Percentiles rank a stretch among this genome's conserved stretches.
Conservation (phyloP, 805 yeast species). For the Ogataea thermomethanolica region DNA sequence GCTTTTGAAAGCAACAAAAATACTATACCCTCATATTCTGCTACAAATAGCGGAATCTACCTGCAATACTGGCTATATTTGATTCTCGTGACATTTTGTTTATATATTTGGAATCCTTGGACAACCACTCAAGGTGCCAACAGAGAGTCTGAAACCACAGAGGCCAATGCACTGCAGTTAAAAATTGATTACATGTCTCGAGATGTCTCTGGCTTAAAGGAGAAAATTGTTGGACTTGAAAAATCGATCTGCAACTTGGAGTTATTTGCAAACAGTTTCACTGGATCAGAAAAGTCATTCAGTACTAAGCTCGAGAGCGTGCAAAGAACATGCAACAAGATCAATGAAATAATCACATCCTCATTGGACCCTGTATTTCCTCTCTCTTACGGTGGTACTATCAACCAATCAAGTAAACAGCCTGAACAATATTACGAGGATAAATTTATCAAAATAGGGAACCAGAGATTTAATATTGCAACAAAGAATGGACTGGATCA, state of each 20-base stretch:
- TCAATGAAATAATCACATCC: neutral
- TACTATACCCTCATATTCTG: no score
- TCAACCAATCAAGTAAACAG: no score
- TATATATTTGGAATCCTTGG: no score
- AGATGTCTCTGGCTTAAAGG: slow-evolving; percentile 15
- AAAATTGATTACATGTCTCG: slow-evolving; percentile 3
- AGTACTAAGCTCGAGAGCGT: slow-evolving; percentile 5
- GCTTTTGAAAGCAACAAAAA: slow-evolving; percentile 3
- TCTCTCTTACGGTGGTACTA: neutral
- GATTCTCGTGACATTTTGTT: no score
- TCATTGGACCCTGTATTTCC: slow-evolving; percentile 4
- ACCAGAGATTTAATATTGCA: slow-evolving; percentile 29
- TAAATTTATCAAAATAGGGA: slow-evolving; percentile 18
- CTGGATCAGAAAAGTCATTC: slow-evolving; percentile 5
- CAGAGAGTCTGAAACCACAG: no score
- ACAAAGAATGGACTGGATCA: slow-evolving; percentile 29
- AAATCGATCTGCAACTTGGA: slow-evolving; percentile 18
- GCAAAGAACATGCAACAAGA: slow-evolving; percentile 3
- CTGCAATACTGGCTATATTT: no score
- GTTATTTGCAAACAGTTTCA: slow-evolving; percentile 12
- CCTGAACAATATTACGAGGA: slow-evolving; percentile 1
- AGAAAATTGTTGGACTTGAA: slow-evolving; percentile 17
- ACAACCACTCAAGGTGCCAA: no score
- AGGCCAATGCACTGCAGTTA: no score
- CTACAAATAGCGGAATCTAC: no score